Base-by-base conservation (phyloP, 371 early-diverging fungal species). In the Rhizopus stolonifer region DNA sequence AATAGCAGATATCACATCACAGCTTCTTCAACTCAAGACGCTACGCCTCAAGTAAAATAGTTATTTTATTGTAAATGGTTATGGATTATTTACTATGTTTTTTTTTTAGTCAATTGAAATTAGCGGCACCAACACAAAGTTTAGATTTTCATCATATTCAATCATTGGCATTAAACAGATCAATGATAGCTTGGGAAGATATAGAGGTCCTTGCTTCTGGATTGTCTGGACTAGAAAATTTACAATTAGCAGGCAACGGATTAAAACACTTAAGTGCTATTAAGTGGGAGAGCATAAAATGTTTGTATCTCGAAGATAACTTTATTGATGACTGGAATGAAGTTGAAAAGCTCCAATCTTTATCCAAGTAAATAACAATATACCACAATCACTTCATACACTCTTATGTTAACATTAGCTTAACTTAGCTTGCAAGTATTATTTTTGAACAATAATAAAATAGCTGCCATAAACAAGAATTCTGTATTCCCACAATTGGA, bases 251-350 rank as follows among this genome's bases (percentile, higher is more conserved):
- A 1, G 78, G 74, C 29, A 89, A 90, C 49, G 54, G 63, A 14
- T 58, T 88, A 18, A 39, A 55, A 4, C 39, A 58, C n/a, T 58
- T 84, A 2, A 26, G 56, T 0, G 1, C 38, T 2, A 44, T 24
- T n/a, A 58, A 73, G 1, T 82, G 84, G 48, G 58, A 44, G 26
- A 65, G 75, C 6, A 58, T 89, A 34, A 69, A 78, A 49, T 60
- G 74, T 13, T 51, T 91, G 4, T 85, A 90, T 55, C 55, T 91
- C 17, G 92, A 91, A 56, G 64, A 77, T 44, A 91, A 91, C 58
- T 17, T 24, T 6, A 56, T 91, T 8, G 29, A 54, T 4, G 71
- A 72, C 24, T 91, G 88, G 89, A 59, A 57, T 1, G 69, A 82
- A 49, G 64, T 91, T 26, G 52, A 42, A 13, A 61, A 66, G 32